phyloP scores from a whole-genome alignment of 73 alveolate species.

The Paramecium bursaria region DNA sequence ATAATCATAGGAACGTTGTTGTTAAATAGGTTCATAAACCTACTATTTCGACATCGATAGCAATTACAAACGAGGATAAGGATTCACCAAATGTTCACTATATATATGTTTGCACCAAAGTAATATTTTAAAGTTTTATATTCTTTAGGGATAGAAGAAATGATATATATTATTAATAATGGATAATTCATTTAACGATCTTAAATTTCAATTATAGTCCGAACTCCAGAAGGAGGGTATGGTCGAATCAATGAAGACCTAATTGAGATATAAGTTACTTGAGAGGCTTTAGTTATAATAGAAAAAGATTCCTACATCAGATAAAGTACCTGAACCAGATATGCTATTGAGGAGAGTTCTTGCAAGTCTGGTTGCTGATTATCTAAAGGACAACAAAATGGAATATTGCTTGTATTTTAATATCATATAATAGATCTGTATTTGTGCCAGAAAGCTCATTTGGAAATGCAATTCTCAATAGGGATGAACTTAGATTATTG shows the following conservation, averaged over 20 bases:
- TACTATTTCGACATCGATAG: constrained; percentile 84
- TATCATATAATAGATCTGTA: constrained; percentile 33
- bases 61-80: constrained; percentile 92
- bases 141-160: constrained; percentile 30
- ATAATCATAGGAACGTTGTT: constrained; percentile 67
- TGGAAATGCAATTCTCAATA: constrained; percentile 47
- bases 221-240: constrained; percentile 60
- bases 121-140: not conserved
- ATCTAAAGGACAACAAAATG: constrained; percentile 30
- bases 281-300: constrained; percentile 55
- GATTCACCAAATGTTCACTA: constrained; percentile 95
- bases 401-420: constrained; percentile 31
- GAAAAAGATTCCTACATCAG: constrained; percentile 38
- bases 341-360: constrained; percentile 61
- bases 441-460: constrained; percentile 64
- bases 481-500: constrained; percentile 56
- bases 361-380: constrained; percentile 70
- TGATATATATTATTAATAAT: not conserved
- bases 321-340: constrained; percentile 60
- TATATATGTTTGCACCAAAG: constrained; percentile 86
- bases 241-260: constrained; percentile 63
- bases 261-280: constrained; percentile 61
- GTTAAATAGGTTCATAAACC: constrained; percentile 96
- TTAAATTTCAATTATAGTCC: constrained; percentile 23
- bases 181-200: constrained; percentile 63